Evolutionary conservation across 257 asterid genomes (phyloP).

Genomic region (Osmanthus fragrans): DNA sequence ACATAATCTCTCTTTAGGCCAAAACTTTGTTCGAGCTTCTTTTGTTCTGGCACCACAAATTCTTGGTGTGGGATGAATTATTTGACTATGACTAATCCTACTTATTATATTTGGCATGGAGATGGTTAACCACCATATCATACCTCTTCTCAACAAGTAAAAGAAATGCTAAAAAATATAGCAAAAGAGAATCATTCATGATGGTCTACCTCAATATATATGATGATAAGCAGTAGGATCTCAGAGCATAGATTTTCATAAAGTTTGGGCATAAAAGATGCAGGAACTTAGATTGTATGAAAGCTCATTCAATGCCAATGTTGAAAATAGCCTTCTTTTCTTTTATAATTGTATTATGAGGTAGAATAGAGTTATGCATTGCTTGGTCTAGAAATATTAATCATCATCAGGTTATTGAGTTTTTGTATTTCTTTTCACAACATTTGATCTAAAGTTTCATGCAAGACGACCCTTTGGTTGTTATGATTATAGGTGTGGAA

Average conservation of each 20-base stretch:
- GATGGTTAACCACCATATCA: not conserved
- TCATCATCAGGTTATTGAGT: not conserved
- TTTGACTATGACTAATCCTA: not conserved
- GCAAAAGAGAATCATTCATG: conserved; percentile 5
- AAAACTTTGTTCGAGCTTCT: not conserved
- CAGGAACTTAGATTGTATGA: not conserved
- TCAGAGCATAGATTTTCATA: conserved; percentile 13
- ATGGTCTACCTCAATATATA: conserved; percentile 13
- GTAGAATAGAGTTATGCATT: not conserved
- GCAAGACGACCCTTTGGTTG: not conserved
- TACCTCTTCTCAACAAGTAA: not conserved
- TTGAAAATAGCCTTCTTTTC: not conserved
- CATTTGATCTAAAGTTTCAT: not conserved
- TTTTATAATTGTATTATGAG: not conserved
- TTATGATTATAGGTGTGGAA: no score
- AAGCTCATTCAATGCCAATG: not conserved
- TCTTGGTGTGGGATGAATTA: not conserved
- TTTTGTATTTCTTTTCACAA: not conserved
- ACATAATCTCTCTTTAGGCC: conserved; percentile 12
- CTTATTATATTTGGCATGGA: not conserved
- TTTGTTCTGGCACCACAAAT: not conserved
- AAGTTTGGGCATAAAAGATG: not conserved
- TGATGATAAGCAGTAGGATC: conserved; percentile 1
- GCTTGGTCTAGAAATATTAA: not conserved
- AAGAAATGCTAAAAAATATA: not conserved